Conservation (phyloP, 345 rosid species). For the Salix exigua region DNA sequence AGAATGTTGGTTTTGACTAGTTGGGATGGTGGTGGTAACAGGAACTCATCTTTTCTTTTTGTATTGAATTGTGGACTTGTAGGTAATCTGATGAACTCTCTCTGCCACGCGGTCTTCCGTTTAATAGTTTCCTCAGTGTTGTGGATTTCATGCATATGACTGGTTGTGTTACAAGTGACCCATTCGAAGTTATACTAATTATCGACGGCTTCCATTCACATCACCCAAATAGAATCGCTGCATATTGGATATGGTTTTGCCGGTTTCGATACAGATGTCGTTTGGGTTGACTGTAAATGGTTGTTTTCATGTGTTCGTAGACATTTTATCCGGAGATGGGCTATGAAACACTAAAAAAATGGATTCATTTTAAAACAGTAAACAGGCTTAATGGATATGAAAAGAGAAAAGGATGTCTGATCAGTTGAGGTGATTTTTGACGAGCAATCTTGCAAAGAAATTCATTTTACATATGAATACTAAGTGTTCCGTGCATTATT, state of each 20-base stretch:
- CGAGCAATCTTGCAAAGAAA: not conserved
- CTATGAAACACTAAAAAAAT: not conserved
- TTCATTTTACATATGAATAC: not conserved
- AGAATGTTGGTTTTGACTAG: not conserved
- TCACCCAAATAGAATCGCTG: conserved; percentile 21
- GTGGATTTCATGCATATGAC: conserved; percentile 16
- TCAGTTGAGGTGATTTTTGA: not conserved
- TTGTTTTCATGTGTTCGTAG: not conserved
- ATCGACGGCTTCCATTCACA: conserved; percentile 6
- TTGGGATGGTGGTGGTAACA: not conserved
- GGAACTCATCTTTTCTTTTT: conserved; percentile 1
- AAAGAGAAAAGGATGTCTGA: not conserved
- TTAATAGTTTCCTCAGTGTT: conserved; percentile 24
- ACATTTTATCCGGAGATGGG: not conserved
- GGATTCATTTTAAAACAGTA: not conserved
- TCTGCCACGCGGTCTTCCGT: conserved; percentile 27
- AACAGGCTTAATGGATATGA: not conserved
- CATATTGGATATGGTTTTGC: not conserved
- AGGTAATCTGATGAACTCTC: conserved; percentile 46
- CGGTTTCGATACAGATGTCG: conserved; percentile 9
- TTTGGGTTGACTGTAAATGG: conserved; percentile 10
- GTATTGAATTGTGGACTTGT: conserved; percentile 3
- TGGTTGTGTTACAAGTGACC: conserved; percentile 25
- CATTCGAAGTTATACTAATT: conserved; percentile 12
- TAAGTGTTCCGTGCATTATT: conserved; percentile 1